phyloP scores from a whole-genome alignment of 2,329 filamentous ascomycete species.

The Diplodia intermedia region DNA sequence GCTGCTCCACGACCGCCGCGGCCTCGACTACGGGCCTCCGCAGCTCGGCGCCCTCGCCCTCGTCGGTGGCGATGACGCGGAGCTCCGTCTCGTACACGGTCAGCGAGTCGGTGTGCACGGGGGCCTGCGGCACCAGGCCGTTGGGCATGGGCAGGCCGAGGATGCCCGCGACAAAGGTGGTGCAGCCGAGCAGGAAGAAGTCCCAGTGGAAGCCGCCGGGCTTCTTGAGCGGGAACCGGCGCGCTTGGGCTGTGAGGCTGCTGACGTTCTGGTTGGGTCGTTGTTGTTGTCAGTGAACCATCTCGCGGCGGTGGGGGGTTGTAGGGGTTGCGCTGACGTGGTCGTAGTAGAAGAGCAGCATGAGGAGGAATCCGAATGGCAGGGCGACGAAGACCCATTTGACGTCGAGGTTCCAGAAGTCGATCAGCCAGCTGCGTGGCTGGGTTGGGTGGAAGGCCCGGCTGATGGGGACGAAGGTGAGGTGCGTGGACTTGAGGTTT shows the following conservation, averaged over 20 bases:
- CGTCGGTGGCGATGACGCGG: slow-evolving; percentile 49
- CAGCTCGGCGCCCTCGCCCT: slow-evolving; percentile 51
- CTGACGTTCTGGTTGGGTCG: slow-evolving; percentile 52
- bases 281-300: too few relatives aligned
- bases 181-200: slow-evolving; percentile 63
- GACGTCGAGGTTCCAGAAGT: slow-evolving; percentile 60
- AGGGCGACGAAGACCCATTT: slow-evolving; percentile 62
- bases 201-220: slow-evolving; percentile 65
- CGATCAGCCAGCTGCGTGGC: slow-evolving; percentile 57
- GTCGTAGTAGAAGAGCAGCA: slow-evolving; percentile 64
- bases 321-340: slow-evolving; percentile 48
- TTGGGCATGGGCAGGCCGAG: slow-evolving; percentile 62
- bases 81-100: slow-evolving; percentile 47
- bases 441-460: slow-evolving; percentile 58
- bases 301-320: neutral
- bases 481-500: slow-evolving; percentile 50
- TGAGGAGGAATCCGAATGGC: slow-evolving; percentile 61
- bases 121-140: slow-evolving; percentile 62
- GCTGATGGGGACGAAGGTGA: slow-evolving; percentile 53
- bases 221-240: slow-evolving; percentile 61
- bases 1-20: slow-evolving; percentile 59
- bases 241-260: slow-evolving; percentile 52
- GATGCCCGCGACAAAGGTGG: slow-evolving; percentile 60
- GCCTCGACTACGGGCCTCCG: slow-evolving; percentile 54
- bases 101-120: slow-evolving; percentile 63